Base-by-base conservation (phyloP, 768 basidiomycete species). In the Trametes maxima region DNA sequence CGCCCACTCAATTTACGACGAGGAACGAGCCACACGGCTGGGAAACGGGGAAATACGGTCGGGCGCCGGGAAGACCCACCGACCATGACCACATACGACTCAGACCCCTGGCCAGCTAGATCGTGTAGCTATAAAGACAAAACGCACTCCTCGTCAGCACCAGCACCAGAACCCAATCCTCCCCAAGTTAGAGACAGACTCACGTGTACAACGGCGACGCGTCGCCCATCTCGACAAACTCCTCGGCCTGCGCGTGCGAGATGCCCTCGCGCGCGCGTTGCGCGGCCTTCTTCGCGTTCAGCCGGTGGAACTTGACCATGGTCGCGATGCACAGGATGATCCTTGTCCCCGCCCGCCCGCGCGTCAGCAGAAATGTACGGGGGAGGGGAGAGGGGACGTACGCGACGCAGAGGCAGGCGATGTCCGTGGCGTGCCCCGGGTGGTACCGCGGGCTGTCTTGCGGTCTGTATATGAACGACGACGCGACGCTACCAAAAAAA, bases 171-270 rank as follows among this genome's bases (percentile, higher is more conserved):
- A n/a, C n/a, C n/a, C n/a, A n/a, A n/a, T n/a, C n/a, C n/a, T n/a
- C n/a, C n/a, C n/a, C n/a, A n/a, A n/a, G n/a, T n/a, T n/a, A n/a
- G n/a, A n/a, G n/a, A n/a, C 40, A 17, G 53, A 36, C 66, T 44
- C 50, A 81, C 81, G 82, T 78, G 74, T 82, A 86, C 39, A 87
- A 72, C 44, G 85, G 85, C 57, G 82, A 84, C 40, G 79, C 73
- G 60, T 82, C 82, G 6, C 83, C 85, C 71, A 85, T 73, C 5
- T 82, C 70, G 39, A 68, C 72, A 64, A 80, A 85, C 43, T 82
- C 77, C 5, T 74, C 74, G 51, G 65, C 70, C 46, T 69, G 72
- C 46, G 70, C 74, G 13, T 75, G 72, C 8, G 76, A 75, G 51
- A 87, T 81, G 3, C 77, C 77, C 54, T 78, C 76, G 5, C 73